Percentiles rank a stretch among this genome's conserved stretches.
These are phyloP conservation scores for Nitzschia sp. DNA, from an alignment of 108 stramenopile species.

Conservation along the genomic window DNA sequence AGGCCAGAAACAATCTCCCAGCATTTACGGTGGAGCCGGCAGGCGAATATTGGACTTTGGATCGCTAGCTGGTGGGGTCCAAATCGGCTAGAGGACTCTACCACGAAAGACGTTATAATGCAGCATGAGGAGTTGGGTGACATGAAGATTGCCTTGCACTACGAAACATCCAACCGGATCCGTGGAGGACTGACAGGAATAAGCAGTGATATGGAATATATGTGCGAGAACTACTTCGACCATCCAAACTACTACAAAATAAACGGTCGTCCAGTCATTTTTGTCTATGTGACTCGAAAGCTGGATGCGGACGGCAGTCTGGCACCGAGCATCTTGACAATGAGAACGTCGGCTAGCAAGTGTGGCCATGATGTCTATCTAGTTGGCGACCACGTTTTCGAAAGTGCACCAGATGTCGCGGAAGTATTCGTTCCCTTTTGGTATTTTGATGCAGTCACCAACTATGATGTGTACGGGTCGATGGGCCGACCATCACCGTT, in stretches of 20 bases:
- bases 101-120: constrained; percentile 40
- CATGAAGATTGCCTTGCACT: constrained; percentile 44
- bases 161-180: constrained; percentile 35
- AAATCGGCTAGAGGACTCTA: constrained; percentile 22
- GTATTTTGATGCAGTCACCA: constrained; percentile 49
- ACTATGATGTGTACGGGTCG: constrained; percentile 51
- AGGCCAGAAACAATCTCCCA: constrained; percentile 33
- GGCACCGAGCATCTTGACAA: constrained; percentile 19
- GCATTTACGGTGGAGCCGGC: constrained; percentile 48
- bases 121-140: constrained; percentile 25
- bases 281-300: constrained; percentile 41
- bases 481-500: constrained; percentile 21
- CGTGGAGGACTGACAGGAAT: background rate
- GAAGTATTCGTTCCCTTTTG: constrained; percentile 20
- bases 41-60: constrained; percentile 51
- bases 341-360: constrained; percentile 24
- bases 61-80: constrained; percentile 55
- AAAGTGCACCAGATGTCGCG: constrained; percentile 16
- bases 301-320: constrained; percentile 20
- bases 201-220: constrained; percentile 22
- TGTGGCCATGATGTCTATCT: constrained; percentile 41
- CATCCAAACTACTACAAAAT: constrained; percentile 48
- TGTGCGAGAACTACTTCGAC: constrained; percentile 42
- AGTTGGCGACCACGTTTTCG: constrained; percentile 45
- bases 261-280: constrained; percentile 43